These are phyloP conservation scores for Eremochloa ophiuroides DNA, from an alignment of 176 grass and related monocot species.

Conservation along the genomic window DNA sequence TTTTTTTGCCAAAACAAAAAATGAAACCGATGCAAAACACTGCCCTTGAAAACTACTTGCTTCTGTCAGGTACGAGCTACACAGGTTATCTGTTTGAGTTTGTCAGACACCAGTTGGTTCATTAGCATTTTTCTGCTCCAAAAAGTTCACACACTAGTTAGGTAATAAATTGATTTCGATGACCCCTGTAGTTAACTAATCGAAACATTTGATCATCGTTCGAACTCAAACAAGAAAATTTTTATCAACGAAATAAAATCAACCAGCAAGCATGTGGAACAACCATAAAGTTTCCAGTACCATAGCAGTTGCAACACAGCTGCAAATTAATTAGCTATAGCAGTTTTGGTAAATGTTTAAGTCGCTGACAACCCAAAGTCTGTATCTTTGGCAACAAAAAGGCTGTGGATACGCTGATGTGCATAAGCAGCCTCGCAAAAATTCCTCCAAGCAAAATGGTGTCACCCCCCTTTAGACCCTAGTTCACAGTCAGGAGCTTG, in stretches of 20 bases:
- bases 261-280: background rate
- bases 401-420: too few species aligned
- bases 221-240: background rate
- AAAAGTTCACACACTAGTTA: background rate
- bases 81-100: background rate
- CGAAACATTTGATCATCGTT: background rate
- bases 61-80: background rate
- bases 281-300: conserved; percentile 2
- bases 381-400: too few species aligned
- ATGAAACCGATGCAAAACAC: background rate
- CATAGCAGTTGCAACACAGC: background rate
- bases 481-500: too few species aligned
- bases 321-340: conserved; percentile 8
- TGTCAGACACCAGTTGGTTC: background rate
- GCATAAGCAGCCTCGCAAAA: too few species aligned
- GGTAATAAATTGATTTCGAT: background rate
- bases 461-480: too few species aligned
- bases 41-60: background rate
- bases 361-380: too few species aligned
- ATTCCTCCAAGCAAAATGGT: too few species aligned
- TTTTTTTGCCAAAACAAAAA: background rate
- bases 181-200: background rate
- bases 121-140: background rate
- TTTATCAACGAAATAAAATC: background rate
- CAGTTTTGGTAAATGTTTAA: conserved; percentile 13